Percentiles rank a stretch among this genome's conserved stretches.
phyloP scores from a whole-genome alignment of 176 grass and related monocot species.

The Poa pratensis region DNA sequence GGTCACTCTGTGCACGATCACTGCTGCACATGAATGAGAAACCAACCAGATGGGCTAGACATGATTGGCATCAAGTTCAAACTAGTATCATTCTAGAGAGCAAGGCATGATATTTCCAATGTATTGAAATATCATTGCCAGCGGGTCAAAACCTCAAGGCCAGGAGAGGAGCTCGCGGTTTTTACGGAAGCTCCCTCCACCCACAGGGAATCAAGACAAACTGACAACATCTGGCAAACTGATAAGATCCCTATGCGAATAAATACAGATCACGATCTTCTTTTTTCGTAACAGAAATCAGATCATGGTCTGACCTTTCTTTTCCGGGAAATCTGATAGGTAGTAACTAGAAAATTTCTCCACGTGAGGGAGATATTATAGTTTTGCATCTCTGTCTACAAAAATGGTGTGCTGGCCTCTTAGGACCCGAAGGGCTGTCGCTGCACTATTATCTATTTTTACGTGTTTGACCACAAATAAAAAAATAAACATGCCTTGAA shows the following conservation, averaged over 20 bases:
- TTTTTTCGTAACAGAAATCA: background rate
- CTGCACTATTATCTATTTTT: too few relatives aligned
- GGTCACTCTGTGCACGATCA: background rate
- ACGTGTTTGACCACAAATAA: background rate
- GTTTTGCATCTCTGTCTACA: background rate
- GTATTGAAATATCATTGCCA: background rate
- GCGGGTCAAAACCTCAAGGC: background rate
- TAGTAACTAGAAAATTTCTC: background rate
- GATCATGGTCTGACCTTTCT: background rate
- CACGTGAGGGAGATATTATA: background rate
- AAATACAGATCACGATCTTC: slow-evolving; percentile 3
- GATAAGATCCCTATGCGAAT: background rate
- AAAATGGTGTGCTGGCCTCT: background rate
- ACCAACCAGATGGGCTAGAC: background rate
- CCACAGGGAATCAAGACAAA: background rate
- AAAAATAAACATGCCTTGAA: background rate
- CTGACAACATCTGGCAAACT: background rate
- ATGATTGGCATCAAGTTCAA: background rate
- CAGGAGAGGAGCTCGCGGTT: background rate
- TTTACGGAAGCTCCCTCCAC: background rate
- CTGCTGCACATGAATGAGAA: background rate
- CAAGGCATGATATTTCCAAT: background rate
- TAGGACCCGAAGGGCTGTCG: background rate
- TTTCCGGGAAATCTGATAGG: background rate
- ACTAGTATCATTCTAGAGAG: too few relatives aligned